Conservation (phyloP, 805 yeast genomes). For the Lipomyces lipofer region DNA sequence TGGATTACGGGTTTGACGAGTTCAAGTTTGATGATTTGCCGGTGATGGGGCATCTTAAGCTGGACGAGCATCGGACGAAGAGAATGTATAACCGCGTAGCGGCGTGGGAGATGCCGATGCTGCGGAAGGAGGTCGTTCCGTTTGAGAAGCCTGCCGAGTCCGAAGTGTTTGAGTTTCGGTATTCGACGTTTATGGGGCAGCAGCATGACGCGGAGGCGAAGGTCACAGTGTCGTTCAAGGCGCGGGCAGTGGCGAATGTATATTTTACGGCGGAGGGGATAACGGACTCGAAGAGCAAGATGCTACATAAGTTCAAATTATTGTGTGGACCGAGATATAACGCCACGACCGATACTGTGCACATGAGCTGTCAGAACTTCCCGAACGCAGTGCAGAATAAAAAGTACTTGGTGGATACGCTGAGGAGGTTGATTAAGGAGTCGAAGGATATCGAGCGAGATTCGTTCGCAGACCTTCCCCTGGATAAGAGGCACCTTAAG, state of each 20-base stretch:
- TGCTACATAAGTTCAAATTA: slow-evolving; percentile 72
- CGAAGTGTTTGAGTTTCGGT: slow-evolving; percentile 57
- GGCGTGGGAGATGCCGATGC: slow-evolving; percentile 87
- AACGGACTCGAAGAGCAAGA: slow-evolving; percentile 34
- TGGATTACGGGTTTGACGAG: neutral
- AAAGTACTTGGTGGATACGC: slow-evolving; percentile 62
- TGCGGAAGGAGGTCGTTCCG: slow-evolving; percentile 37
- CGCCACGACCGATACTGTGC: slow-evolving; percentile 56
- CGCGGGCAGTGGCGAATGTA: slow-evolving; percentile 48
- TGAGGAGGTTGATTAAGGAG: slow-evolving; percentile 61
- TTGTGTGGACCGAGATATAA: slow-evolving; percentile 79
- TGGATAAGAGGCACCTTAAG: slow-evolving; percentile 70
- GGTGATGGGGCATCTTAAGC: slow-evolving; percentile 56
- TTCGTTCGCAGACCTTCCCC: slow-evolving; percentile 72
- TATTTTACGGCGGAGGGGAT: slow-evolving; percentile 44
- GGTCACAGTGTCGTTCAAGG: slow-evolving; percentile 60
- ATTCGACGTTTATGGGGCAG: slow-evolving; percentile 74
- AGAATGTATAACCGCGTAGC: slow-evolving; percentile 78
- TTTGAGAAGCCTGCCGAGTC: slow-evolving; percentile 5
- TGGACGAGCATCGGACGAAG: slow-evolving; percentile 69
- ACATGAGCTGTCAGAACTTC: slow-evolving; percentile 64
- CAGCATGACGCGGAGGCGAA: slow-evolving; percentile 66
- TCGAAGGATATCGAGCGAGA: slow-evolving; percentile 62
- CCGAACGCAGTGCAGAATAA: slow-evolving; percentile 86
- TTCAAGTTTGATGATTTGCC: slow-evolving; percentile 20